Evolutionary conservation across 176 grass and related monocot species (phyloP).

Genomic region (Aegilops speltoides): DNA sequence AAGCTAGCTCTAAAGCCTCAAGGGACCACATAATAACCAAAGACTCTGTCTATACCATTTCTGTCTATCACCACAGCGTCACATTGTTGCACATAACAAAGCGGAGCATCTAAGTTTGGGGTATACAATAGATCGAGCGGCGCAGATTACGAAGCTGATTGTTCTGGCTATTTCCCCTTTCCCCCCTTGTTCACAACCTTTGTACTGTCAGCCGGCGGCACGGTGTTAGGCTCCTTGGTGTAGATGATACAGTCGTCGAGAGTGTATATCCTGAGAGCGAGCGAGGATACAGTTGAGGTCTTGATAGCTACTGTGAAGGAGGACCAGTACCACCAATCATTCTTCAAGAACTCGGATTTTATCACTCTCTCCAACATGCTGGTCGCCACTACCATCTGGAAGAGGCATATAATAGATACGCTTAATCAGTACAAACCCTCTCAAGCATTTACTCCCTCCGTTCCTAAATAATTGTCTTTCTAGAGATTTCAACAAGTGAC

Average conservation of each 20-base stretch:
- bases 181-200: constrained; percentile 43
- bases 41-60: constrained; percentile 22
- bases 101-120: constrained; percentile 27
- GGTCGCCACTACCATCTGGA: constrained; percentile 78
- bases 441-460: too few relatives aligned
- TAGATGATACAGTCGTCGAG: constrained; percentile 85
- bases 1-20: constrained; percentile 4
- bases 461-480: too few relatives aligned
- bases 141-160: constrained; percentile 20
- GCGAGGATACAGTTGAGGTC: constrained; percentile 73
- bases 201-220: constrained; percentile 30
- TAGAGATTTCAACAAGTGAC: too few relatives aligned
- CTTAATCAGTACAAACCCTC: constrained; percentile 22
- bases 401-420: constrained; percentile 4
- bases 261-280: constrained; percentile 73
- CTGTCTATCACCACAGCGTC: constrained; percentile 12
- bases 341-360: constrained; percentile 78
- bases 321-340: constrained; percentile 95
- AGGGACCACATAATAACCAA: constrained; percentile 21
- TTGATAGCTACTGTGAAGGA: constrained; percentile 79
- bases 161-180: constrained; percentile 41
- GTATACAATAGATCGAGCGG: constrained; percentile 26
- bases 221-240: constrained; percentile 43
- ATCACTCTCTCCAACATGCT: constrained; percentile 74
- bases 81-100: constrained; percentile 3